Evolutionary conservation across 129 eudicot genomes (phyloP).

Genomic region (Saussurea involucrata): DNA sequence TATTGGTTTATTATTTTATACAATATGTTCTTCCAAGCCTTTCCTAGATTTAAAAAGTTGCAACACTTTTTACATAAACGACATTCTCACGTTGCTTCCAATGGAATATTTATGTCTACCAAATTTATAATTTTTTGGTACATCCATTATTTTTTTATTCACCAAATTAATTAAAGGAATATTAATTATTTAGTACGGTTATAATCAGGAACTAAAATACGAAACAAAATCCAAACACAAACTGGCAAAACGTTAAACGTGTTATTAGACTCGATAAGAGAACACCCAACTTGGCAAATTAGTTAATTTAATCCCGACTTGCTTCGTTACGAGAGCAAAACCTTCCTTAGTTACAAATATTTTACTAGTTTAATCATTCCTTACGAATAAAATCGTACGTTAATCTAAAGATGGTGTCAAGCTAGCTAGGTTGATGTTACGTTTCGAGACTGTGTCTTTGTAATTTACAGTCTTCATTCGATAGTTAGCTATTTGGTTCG

Average conservation of each 20-base stretch:
- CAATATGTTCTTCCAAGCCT: constrained; percentile 9
- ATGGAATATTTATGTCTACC: constrained; percentile 25
- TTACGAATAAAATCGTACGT: background rate
- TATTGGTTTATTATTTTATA: constrained; percentile 3
- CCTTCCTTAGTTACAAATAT: background rate
- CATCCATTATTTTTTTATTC: background rate
- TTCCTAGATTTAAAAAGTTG: constrained; percentile 12
- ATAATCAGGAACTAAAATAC: background rate
- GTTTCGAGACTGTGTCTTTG: constrained; percentile 22
- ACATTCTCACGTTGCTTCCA: constrained; percentile 26
- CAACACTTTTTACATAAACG: constrained; percentile 27
- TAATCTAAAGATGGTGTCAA: constrained; percentile 6
- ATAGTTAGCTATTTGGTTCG: constrained; percentile 7
- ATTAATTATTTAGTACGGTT: background rate
- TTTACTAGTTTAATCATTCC: constrained; percentile 26
- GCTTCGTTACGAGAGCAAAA: background rate
- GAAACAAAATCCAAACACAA: no score
- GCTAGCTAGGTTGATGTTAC: constrained; percentile 28
- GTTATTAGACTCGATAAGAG: background rate
- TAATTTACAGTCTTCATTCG: constrained; percentile 15
- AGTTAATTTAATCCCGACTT: constrained; percentile 2
- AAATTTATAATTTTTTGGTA: constrained; percentile 8
- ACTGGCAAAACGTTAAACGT: constrained; percentile 9
- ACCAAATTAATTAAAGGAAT: background rate
- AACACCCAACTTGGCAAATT: constrained; percentile 24